Conservation (phyloP, 257 asterid genomes). For the Cruciata laevipes region DNA sequence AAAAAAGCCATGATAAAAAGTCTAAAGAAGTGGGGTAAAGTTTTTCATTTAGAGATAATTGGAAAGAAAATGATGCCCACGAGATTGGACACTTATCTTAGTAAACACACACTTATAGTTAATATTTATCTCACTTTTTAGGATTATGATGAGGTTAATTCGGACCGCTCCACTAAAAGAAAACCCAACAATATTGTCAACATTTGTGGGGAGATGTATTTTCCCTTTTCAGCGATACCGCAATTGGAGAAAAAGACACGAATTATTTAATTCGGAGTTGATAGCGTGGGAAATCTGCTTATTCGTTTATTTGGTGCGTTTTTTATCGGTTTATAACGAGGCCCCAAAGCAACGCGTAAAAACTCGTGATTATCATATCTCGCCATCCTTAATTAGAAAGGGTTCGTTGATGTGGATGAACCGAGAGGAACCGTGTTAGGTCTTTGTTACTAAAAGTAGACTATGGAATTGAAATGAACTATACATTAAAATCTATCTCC, state of each 20-base stretch:
- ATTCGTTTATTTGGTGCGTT: background rate
- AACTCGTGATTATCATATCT: background rate
- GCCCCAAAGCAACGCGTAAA: background rate
- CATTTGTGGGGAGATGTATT: background rate
- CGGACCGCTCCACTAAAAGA: slow-evolving; percentile 16
- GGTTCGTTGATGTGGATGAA: background rate
- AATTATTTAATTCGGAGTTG: background rate
- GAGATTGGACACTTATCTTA: slow-evolving; percentile 10
- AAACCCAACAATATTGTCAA: background rate
- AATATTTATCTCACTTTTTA: background rate
- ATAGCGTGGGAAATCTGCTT: background rate
- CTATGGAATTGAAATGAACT: too few relatives aligned
- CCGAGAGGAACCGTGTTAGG: too few relatives aligned
- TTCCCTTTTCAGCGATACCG: background rate
- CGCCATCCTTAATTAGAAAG: background rate
- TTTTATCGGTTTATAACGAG: too few relatives aligned
- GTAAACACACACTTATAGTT: background rate
- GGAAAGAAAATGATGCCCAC: slow-evolving; percentile 1
- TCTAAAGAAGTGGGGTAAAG: slow-evolving; percentile 7
- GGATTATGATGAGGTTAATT: background rate
- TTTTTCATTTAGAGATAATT: background rate
- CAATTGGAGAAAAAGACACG: background rate
- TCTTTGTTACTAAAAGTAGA: too few relatives aligned
- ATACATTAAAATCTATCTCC: too few relatives aligned
- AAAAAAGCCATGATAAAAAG: slow-evolving; percentile 7